phyloP scores from a whole-genome alignment of 75 land plant species.

The Larix kaempferi region DNA sequence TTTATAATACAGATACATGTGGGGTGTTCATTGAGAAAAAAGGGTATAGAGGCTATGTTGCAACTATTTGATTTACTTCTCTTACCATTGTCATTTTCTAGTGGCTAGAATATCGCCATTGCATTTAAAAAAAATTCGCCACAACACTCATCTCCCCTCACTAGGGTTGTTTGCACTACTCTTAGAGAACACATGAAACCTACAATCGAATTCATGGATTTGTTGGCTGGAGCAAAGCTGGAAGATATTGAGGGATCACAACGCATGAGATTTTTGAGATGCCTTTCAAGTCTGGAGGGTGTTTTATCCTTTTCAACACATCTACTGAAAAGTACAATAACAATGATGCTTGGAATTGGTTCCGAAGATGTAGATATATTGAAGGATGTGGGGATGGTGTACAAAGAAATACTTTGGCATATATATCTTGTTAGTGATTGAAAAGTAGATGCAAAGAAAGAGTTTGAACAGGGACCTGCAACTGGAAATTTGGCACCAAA shows the following conservation, averaged over 20 bases:
- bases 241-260: slow-evolving; percentile 36
- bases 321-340: slow-evolving; percentile 62
- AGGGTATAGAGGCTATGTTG: slow-evolving; percentile 85
- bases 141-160: slow-evolving; percentile 77
- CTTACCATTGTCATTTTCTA: slow-evolving; percentile 63
- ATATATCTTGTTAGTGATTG: slow-evolving; percentile 58
- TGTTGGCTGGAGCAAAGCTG: slow-evolving; percentile 47
- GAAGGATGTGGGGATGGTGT: slow-evolving; percentile 63
- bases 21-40: slow-evolving; percentile 87
- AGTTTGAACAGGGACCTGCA: slow-evolving; percentile 42
- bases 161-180: slow-evolving; percentile 63
- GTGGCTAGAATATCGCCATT: slow-evolving; percentile 75
- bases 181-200: slow-evolving; percentile 74
- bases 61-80: slow-evolving; percentile 70
- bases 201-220: slow-evolving; percentile 40
- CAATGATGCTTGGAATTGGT: slow-evolving; percentile 76
- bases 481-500: slow-evolving; percentile 25
- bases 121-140: slow-evolving; percentile 87
- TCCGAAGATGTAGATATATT: slow-evolving; percentile 66
- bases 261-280: slow-evolving; percentile 42
- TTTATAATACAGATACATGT: slow-evolving; percentile 90
- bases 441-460: slow-evolving; percentile 56
- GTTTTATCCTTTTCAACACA: slow-evolving; percentile 64
- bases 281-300: slow-evolving; percentile 73
- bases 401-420: slow-evolving; percentile 88